These are phyloP conservation scores for Candida bentonensis DNA, from an alignment of 805 yeast genomes.

Conservation along the genomic window DNA sequence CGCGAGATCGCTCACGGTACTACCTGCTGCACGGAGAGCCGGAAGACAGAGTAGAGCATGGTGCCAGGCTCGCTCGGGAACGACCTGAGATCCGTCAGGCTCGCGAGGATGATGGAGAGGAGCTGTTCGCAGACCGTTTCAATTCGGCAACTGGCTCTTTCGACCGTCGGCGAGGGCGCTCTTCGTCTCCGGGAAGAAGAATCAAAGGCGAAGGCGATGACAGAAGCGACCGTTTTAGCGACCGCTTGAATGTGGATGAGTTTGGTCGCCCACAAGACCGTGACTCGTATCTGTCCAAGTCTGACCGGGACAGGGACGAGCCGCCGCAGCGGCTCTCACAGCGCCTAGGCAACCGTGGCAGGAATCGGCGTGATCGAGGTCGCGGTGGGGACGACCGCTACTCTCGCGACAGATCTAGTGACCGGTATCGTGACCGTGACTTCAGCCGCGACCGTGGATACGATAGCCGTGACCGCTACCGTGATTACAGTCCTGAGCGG, in stretches of 20 bases:
- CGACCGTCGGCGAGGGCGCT: background rate
- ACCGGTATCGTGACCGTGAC: no score
- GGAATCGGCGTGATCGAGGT: no score
- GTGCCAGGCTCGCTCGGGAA: background rate
- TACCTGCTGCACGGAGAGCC: conserved; percentile 65
- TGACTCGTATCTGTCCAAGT: background rate
- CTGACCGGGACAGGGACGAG: background rate
- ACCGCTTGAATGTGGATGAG: background rate
- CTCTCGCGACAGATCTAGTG: no score
- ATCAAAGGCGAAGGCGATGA: background rate
- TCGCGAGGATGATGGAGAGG: background rate
- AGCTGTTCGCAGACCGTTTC: background rate
- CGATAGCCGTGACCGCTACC: background rate
- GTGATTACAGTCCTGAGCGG: background rate
- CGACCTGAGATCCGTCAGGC: background rate
- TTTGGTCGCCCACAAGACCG: background rate
- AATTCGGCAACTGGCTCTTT: background rate
- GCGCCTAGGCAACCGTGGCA: no score
- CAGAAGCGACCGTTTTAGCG: background rate
- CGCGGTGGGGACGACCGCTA: no score
- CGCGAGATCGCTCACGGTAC: conserved; percentile 45
- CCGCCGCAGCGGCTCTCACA: no score
- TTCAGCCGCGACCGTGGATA: background rate
- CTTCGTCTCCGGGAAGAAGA: background rate
- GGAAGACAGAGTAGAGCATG: background rate